Evolutionary conservation across 228 moss, liverwort and hornwort species (phyloP).

Genomic region (Sphagnum magellanicum): DNA sequence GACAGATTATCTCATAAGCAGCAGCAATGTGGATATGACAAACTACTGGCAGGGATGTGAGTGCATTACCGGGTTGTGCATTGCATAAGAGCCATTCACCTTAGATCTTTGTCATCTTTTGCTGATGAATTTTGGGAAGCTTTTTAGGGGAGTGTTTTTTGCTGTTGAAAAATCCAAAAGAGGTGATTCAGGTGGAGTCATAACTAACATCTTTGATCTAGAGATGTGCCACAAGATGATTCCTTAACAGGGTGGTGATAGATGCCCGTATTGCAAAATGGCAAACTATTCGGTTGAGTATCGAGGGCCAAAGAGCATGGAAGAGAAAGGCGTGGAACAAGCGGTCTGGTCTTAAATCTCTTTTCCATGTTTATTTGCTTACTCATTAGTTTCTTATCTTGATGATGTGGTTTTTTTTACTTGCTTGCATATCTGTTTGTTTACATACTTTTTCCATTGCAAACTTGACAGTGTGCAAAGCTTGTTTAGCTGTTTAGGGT

Average conservation of each 20-base stretch:
- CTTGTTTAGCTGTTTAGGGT: too few relatives aligned
- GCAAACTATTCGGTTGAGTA: slow-evolving; percentile 51
- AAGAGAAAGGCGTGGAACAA: slow-evolving; percentile 68
- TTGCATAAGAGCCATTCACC: neutral
- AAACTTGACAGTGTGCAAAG: too few relatives aligned
- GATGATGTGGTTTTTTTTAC: neutral
- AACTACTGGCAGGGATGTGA: too few relatives aligned
- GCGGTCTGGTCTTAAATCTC: slow-evolving; percentile 21
- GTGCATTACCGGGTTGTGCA: too few relatives aligned
- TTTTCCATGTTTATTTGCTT: neutral
- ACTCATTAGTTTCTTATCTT: too few relatives aligned
- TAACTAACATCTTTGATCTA: neutral
- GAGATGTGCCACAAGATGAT: neutral
- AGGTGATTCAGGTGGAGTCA: neutral
- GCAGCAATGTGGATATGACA: too few relatives aligned
- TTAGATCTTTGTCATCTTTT: neutral
- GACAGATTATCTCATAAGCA: neutral
- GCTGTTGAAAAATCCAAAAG: neutral
- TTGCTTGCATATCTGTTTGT: neutral
- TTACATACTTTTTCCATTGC: too few relatives aligned
- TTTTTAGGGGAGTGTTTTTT: neutral
- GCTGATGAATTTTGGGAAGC: neutral
- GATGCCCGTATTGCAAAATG: slow-evolving; percentile 63
- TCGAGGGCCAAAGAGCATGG: slow-evolving; percentile 53
- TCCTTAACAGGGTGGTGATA: slow-evolving; percentile 7